A percentile compares a stretch with the other conserved stretches of the same genome.
phyloP scores from a whole-genome alignment of 768 basidiomycete species.

The Suillus subalutaceus region DNA sequence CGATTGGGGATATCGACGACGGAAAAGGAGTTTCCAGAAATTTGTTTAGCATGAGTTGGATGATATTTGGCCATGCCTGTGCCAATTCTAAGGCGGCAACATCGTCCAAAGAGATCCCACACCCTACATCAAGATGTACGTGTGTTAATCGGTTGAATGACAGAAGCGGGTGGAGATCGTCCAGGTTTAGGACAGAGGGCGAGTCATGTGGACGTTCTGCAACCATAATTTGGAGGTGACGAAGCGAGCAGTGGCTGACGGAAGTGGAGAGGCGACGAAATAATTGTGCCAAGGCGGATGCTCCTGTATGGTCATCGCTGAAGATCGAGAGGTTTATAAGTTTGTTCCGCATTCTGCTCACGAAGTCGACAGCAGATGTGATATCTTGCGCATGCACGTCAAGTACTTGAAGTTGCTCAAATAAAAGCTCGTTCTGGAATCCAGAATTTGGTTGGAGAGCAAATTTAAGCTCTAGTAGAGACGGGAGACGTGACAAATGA shows the following conservation, averaged over 20 bases:
- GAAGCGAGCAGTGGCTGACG: not conserved
- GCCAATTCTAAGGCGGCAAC: slow-evolving; percentile 20
- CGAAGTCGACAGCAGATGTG: not conserved
- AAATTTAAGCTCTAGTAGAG: slow-evolving; percentile 12
- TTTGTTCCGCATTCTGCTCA: slow-evolving; percentile 7
- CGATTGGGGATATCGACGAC: slow-evolving; percentile 17
- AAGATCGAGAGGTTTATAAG: slow-evolving; percentile 1
- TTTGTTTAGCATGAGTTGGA: slow-evolving; percentile 1
- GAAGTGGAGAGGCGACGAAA: slow-evolving; percentile 1
- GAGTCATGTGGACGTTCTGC: not conserved
- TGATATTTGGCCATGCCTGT: slow-evolving; percentile 21
- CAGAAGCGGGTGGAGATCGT: not conserved
- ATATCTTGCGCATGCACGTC: not conserved
- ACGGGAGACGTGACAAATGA: slow-evolving; percentile 29
- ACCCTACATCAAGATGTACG: slow-evolving; percentile 21
- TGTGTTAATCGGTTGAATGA: slow-evolving; percentile 26
- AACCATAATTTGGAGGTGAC: not conserved
- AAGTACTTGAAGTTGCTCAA: slow-evolving; percentile 4
- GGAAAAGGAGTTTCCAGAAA: not conserved
- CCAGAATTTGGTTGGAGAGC: not conserved
- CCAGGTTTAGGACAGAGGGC: not conserved
- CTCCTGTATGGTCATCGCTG: not conserved
- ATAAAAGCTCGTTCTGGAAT: not conserved
- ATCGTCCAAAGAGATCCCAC: slow-evolving; percentile 25
- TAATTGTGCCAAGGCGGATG: not conserved